Evolutionary conservation across 1,284 basidiomycete genomes (phyloP).

Genomic region (Ceratobasidium papillatum): DNA sequence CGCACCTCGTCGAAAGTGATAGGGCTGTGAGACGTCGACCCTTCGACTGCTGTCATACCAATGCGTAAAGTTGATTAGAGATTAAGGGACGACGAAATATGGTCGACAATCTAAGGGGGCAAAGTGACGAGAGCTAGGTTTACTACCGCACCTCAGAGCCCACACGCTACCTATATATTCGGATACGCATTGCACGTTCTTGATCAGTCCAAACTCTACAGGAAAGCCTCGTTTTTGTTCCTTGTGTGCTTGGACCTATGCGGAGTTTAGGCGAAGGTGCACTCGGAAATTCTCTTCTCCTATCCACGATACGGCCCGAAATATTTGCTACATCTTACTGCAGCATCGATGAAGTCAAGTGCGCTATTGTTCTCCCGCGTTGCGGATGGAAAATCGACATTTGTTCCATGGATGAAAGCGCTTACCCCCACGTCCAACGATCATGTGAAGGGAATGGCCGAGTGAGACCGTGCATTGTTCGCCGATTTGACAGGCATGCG

Average conservation of each 20-base stretch:
- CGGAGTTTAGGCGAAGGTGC: slow-evolving; percentile 14
- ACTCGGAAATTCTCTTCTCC: slow-evolving; percentile 10
- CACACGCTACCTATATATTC: slow-evolving; percentile 28
- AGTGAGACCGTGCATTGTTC: slow-evolving; percentile 23
- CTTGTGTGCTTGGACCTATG: slow-evolving; percentile 31
- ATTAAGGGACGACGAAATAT: slow-evolving; percentile 28
- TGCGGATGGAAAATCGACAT: slow-evolving; percentile 13
- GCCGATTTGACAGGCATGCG: neutral
- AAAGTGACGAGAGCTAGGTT: slow-evolving; percentile 11
- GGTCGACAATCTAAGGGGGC: slow-evolving; percentile 17
- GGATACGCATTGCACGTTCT: neutral
- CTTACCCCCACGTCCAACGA: slow-evolving; percentile 19
- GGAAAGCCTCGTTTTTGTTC: slow-evolving; percentile 40
- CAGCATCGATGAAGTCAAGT: neutral
- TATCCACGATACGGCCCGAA: slow-evolving; percentile 23
- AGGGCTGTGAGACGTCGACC: neutral
- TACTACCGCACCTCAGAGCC: slow-evolving; percentile 20
- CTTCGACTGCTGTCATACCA: slow-evolving; percentile 15
- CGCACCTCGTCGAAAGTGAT: slow-evolving; percentile 18
- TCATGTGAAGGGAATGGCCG: slow-evolving; percentile 14
- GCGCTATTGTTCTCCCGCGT: slow-evolving; percentile 25
- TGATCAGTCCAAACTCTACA: slow-evolving; percentile 26
- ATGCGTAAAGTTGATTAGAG: slow-evolving; percentile 13
- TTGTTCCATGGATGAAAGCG: slow-evolving; percentile 24
- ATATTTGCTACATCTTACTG: slow-evolving; percentile 1